These are phyloP conservation scores for Casuarina glauca DNA, from an alignment of 306 rosid species.

Conservation along the genomic window DNA sequence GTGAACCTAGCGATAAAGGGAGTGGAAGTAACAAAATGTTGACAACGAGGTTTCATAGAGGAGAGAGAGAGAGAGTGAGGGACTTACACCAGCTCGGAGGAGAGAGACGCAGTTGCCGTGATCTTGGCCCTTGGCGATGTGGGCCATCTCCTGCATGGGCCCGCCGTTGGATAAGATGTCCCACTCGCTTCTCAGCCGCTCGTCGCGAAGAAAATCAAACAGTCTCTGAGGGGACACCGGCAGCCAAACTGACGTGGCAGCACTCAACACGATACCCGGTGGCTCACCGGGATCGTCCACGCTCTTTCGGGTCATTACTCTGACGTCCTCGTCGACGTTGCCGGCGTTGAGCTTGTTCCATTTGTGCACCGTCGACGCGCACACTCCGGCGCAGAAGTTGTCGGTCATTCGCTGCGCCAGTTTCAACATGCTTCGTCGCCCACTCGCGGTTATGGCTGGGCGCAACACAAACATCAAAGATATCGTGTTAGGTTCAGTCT, in stretches of 20 bases:
- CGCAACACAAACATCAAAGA: not conserved
- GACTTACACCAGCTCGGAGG: constrained; percentile 67
- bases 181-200: constrained; percentile 88
- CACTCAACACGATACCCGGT: constrained; percentile 90
- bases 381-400: constrained; percentile 95
- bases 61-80: not conserved
- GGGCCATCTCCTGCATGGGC: constrained; percentile 99
- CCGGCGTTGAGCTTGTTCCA: constrained; percentile 87
- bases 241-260: constrained; percentile 93
- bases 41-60: too few species aligned
- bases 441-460: constrained; percentile 62
- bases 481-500: not conserved
- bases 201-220: constrained; percentile 82
- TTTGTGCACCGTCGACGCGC: constrained; percentile 87
- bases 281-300: constrained; percentile 95
- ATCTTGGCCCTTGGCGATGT: constrained; percentile 88
- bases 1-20: too few species aligned
- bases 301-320: constrained; percentile 94
- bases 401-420: constrained; percentile 92
- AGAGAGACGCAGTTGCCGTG: constrained; percentile 91
- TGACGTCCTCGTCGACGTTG: constrained; percentile 76
- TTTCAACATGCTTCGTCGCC: constrained; percentile 93
- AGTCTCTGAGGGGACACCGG: constrained; percentile 63
- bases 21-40: too few species aligned
- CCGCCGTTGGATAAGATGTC: constrained; percentile 96